Evolutionary conservation across 805 yeast genomes (phyloP).

Genomic region (Candida corydali): DNA sequence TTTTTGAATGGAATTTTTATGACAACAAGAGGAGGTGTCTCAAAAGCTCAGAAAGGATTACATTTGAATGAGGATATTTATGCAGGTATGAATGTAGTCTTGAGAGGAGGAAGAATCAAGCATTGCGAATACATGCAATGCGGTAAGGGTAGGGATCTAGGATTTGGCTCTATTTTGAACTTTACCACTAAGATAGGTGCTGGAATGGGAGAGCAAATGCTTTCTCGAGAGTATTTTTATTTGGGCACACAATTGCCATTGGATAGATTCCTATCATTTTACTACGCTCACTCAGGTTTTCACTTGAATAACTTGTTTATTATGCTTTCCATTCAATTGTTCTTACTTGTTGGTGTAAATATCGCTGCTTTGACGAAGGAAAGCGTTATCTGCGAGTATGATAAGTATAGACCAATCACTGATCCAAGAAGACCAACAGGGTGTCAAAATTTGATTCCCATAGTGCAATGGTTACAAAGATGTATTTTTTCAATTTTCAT

Average conservation of each 20-base stretch:
- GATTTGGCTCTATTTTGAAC: conserved; percentile 80
- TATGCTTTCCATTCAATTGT: conserved; percentile 68
- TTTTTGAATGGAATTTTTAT: conserved; percentile 69
- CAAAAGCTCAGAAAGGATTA: conserved; percentile 82
- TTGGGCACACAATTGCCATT: conserved; percentile 76
- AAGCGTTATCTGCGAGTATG: conserved; percentile 62
- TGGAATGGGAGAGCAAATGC: conserved; percentile 90
- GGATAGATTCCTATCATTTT: conserved; percentile 77
- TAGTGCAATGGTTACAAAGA: conserved; percentile 78
- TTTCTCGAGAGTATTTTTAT: conserved; percentile 79
- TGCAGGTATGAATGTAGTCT: conserved; percentile 80
- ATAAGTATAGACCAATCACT: conserved; percentile 61
- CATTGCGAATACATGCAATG: conserved; percentile 86
- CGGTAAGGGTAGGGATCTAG: conserved; percentile 88
- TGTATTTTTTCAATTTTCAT: conserved; percentile 77
- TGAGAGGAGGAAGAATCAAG: conserved; percentile 84
- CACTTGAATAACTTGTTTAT: conserved; percentile 78
- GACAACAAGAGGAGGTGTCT: conserved; percentile 86
- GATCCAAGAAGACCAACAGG: conserved; percentile 65
- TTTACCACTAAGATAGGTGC: conserved; percentile 88
- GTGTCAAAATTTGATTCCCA: conserved; percentile 71
- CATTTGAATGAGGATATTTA: conserved; percentile 86
- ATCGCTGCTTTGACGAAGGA: conserved; percentile 72
- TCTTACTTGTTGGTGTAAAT: conserved; percentile 66
- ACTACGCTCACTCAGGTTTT: conserved; percentile 85